phyloP scores from a whole-genome alignment of 23 red algal species.

The Gracilariopsis chorda region DNA sequence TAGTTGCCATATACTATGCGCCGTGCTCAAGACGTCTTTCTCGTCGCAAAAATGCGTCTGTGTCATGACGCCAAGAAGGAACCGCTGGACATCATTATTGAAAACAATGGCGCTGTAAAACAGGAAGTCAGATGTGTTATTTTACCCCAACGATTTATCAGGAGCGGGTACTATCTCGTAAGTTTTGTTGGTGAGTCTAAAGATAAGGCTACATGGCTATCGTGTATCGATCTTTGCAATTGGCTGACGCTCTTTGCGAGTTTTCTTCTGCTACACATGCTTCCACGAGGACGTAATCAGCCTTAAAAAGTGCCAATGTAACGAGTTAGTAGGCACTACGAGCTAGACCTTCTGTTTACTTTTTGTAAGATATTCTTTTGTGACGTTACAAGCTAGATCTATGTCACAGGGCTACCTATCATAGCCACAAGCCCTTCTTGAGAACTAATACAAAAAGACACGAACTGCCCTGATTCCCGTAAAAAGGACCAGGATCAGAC shows the following conservation, averaged over 20 bases:
- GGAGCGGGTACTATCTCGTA: not conserved
- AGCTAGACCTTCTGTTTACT: too few species aligned
- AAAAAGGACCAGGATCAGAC: too few species aligned
- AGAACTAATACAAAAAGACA: too few species aligned
- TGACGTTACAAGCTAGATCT: too few species aligned
- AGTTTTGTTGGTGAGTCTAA: not conserved
- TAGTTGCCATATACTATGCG: not conserved
- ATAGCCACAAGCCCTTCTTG: too few species aligned
- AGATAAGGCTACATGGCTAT: not conserved
- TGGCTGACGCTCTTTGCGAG: not conserved
- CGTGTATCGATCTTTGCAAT: not conserved
- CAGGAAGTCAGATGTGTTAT: not conserved
- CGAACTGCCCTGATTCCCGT: too few species aligned
- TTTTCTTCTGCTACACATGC: not conserved
- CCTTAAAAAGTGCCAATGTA: not conserved
- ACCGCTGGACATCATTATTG: not conserved
- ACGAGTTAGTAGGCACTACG: too few species aligned
- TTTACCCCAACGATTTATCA: not conserved
- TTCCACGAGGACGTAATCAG: not conserved
- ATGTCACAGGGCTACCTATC: too few species aligned
- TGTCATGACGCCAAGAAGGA: not conserved
- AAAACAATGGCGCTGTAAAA: not conserved
- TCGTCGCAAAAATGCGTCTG: not conserved
- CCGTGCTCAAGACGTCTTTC: not conserved
- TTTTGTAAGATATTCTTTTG: too few species aligned